Conservation (phyloP, 495 filamentous ascomycete genomes). For the Penicillium daleae region DNA sequence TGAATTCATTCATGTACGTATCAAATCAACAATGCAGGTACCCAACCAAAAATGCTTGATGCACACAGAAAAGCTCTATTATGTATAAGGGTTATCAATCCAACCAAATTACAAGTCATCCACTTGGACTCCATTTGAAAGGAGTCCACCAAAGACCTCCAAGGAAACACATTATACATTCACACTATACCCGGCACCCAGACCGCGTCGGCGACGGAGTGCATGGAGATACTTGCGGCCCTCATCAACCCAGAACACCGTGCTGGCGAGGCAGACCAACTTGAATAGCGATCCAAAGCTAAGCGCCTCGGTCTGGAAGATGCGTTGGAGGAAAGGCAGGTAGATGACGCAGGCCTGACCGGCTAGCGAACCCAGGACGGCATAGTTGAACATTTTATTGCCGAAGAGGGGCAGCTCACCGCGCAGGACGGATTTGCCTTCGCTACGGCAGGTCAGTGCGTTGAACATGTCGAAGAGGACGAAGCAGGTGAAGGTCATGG, state of each 20-base stretch:
- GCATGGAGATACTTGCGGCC: conserved; percentile 68
- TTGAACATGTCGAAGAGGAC: conserved; percentile 99
- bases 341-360: conserved; percentile 93
- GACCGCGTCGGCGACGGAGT: conserved; percentile 37
- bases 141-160: not conserved
- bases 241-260: conserved; percentile 95
- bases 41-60: conserved; percentile 6
- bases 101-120: conserved; percentile 24
- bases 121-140: conserved; percentile 7
- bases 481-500: conserved; percentile 99
- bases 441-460: conserved; percentile 88
- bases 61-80: conserved; percentile 20
- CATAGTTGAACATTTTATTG: conserved; percentile 96
- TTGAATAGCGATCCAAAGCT: conserved; percentile 69
- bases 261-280: conserved; percentile 74
- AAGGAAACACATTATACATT: conserved; percentile 41
- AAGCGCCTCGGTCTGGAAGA: conserved; percentile 94
- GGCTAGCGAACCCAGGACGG: conserved; percentile 78
- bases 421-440: conserved; percentile 82
- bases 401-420: conserved; percentile 81
- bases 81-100: conserved; percentile 29
- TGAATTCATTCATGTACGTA: conserved; percentile 5
- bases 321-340: conserved; percentile 85
- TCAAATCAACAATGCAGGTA: conserved; percentile 3
- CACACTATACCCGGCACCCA: conserved; percentile 48